Percentiles rank a stretch among this genome's conserved stretches.
Conservation (phyloP, 2,329 filamentous ascomycete genomes). For the Claviceps sp. region DNA sequence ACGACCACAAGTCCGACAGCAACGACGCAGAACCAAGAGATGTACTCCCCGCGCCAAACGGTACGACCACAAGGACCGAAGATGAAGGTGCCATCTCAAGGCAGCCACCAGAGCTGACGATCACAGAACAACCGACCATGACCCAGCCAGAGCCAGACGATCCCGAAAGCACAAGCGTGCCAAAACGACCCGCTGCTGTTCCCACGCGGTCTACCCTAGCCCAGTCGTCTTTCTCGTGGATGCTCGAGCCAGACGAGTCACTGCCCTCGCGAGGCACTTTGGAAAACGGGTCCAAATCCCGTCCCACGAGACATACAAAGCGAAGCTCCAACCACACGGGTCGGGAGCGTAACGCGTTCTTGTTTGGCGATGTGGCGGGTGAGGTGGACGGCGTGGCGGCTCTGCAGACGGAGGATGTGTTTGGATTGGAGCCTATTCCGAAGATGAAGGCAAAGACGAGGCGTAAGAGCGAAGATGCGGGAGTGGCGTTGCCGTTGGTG, state of each 20-base stretch:
- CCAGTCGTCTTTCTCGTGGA: conserved; percentile 68
- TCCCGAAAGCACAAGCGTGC: conserved; percentile 1
- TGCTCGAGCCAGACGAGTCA: conserved; percentile 48
- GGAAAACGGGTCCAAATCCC: conserved; percentile 15
- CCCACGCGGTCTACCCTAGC: conserved; percentile 53
- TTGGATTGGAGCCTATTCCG: conserved; percentile 38
- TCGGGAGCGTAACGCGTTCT: conserved; percentile 43
- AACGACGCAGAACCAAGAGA: neutral
- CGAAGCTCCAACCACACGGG: conserved; percentile 28
- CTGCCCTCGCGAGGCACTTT: conserved; percentile 12
- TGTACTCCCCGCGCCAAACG: neutral
- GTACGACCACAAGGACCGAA: neutral
- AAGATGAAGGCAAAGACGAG: conserved; percentile 11
- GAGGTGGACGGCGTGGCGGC: conserved; percentile 21
- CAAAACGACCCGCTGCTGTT: conserved; percentile 25
- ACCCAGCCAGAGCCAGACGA: neutral
- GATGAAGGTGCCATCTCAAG: neutral
- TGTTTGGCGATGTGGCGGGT: conserved; percentile 41
- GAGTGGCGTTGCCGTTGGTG: neutral
- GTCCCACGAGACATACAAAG: conserved; percentile 25
- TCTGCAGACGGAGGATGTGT: conserved; percentile 35
- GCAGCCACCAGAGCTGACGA: neutral
- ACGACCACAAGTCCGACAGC: neutral
- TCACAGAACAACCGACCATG: neutral
- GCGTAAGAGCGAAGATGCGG: neutral